Conservation (phyloP, 345 rosid species). For the Moringa oleifera region DNA sequence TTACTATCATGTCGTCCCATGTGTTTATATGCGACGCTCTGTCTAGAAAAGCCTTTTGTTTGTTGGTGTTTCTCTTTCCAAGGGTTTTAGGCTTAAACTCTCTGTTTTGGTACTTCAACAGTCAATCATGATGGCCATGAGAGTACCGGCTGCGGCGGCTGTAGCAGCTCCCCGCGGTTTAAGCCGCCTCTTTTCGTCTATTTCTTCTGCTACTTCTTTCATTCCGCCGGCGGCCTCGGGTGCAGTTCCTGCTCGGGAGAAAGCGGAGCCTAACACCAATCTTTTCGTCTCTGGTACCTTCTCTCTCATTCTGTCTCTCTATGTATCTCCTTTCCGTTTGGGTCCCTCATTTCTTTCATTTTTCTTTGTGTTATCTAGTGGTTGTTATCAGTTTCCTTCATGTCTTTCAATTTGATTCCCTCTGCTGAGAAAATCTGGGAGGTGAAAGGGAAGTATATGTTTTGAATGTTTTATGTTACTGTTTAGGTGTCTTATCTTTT, state of each 20-base stretch:
- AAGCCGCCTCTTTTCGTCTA: conserved; percentile 43
- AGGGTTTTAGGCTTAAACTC: conserved; percentile 23
- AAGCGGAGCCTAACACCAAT: conserved; percentile 71
- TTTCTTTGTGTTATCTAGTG: background rate
- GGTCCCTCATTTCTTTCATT: background rate
- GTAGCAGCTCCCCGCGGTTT: conserved; percentile 39
- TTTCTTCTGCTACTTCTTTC: conserved; percentile 32
- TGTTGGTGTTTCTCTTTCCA: background rate
- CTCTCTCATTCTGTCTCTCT: no score
- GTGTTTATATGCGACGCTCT: no score
- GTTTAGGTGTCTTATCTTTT: no score
- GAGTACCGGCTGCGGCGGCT: conserved; percentile 24
- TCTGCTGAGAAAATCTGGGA: background rate
- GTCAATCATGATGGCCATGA: conserved; percentile 24
- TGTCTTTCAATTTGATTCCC: background rate
- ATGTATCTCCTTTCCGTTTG: background rate
- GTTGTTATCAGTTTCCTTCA: background rate
- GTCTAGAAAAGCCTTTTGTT: no score
- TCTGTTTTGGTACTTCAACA: background rate
- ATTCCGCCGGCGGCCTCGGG: conserved; percentile 21
- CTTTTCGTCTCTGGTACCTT: conserved; percentile 64
- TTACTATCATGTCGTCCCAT: no score
- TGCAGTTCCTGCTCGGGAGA: conserved; percentile 37
- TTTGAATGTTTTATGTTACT: background rate
- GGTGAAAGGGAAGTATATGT: no score